Evolutionary conservation across 805 yeast genomes (phyloP), one percentile per base, ranked within the genome.

Genomic region (Candida chauliodis): DNA sequence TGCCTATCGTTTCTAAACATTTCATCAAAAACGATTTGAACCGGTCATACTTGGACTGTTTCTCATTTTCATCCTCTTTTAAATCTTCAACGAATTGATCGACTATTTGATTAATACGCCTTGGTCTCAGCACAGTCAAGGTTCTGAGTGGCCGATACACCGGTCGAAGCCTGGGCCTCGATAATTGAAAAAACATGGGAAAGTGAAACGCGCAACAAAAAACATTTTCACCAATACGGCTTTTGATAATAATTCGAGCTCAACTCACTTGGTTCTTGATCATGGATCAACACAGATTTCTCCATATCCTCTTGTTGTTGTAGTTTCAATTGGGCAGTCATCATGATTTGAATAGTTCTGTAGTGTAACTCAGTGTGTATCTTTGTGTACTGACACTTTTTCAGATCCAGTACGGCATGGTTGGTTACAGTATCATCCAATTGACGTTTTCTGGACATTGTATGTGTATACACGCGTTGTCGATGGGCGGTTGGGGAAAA

Each of bases 1-100:
- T 78, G 2, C 85, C 79, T 0, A 81, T 79, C 0, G 93, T 79
- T 53, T 85, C 93, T 4, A 73, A 43, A 41, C 79, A 71, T 49
- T 77, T 80, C 39, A 59, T 47, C 0, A 54, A 30, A 18, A 68
- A 64, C 16, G 44, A 40, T 39, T 50, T 52, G 29, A 58, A 43
- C 18, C 36, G 45, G 1, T 54, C 46, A 11, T 40, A 45, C 17
- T 49, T 40, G 6, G 43, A 38, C 30, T 53, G 49, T 22, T 40
- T 45, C 20, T 48, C 49, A 27, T 33, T 16, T 6, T 23, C 29
- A 13, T 45, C 43, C 15, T 39, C 41, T 14, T 40, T 31, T 18
- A 41, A 39, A 3, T 47, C 51, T 29, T 44, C 39, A 15, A 45
- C 35, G 14, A 42, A 30, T 20, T 45, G 37, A 23, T 42, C 45